phyloP scores from a whole-genome alignment of 306 rosid species.

The Vigna radiata region DNA sequence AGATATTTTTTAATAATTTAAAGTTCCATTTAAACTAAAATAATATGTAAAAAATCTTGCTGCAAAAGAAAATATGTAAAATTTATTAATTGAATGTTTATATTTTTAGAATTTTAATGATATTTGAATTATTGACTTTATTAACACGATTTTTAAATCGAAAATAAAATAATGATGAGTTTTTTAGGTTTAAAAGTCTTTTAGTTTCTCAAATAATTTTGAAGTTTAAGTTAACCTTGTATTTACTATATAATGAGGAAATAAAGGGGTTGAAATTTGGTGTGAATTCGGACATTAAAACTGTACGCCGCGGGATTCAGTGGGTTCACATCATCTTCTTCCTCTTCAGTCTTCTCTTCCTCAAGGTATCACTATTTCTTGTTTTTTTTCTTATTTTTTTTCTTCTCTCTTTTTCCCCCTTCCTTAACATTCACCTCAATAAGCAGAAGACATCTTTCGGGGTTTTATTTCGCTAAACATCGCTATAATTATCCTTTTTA shows the following conservation, averaged over 20 bases:
- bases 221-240: background rate
- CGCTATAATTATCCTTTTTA: background rate
- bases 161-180: background rate
- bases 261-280: background rate
- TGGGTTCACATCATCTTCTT: background rate
- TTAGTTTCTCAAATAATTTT: background rate
- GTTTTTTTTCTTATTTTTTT: background rate
- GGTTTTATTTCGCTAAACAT: background rate
- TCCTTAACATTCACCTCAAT: background rate
- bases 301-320: background rate
- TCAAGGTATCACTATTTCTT: conserved; percentile 19
- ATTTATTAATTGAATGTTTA: background rate
- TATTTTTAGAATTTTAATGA: background rate
- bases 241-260: background rate
- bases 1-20: background rate
- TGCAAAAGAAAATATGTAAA: background rate
- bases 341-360: background rate
- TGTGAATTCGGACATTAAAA: background rate
- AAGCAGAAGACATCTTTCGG: background rate
- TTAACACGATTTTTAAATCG: background rate
- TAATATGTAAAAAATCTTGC: background rate
- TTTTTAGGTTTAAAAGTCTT: background rate
- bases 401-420: background rate
- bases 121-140: background rate
- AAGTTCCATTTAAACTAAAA: background rate